Evolutionary conservation across 345 rosid genomes (phyloP).

Genomic region (Camelina neglecta): DNA sequence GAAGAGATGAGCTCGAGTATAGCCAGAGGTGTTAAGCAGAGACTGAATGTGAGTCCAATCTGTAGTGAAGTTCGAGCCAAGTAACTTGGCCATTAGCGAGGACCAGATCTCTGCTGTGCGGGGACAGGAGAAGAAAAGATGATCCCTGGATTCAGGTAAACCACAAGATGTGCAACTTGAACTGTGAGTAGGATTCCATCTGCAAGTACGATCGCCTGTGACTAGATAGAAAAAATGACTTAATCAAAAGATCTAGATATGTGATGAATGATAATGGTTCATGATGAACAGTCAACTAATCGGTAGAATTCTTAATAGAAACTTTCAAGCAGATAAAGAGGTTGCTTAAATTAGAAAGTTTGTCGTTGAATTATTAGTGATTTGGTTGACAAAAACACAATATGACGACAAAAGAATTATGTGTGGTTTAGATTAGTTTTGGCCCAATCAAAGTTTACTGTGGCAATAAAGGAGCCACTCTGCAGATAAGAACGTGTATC

Average conservation of each 20-base stretch:
- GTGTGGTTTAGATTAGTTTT: constrained; percentile 7
- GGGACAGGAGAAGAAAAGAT: no score
- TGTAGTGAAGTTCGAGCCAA: no score
- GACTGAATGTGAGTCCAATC: no score
- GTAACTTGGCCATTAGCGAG: no score
- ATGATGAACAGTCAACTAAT: neutral
- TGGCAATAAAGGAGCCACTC: neutral
- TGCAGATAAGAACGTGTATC: constrained; percentile 10
- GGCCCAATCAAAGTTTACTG: neutral
- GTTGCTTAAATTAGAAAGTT: constrained; percentile 9
- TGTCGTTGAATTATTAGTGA: constrained; percentile 15
- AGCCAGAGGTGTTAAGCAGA: no score
- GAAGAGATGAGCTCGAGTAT: no score
- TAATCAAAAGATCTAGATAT: neutral
- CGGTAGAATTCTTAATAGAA: neutral
- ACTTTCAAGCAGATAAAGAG: neutral
- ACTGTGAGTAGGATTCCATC: no score
- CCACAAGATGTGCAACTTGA: no score
- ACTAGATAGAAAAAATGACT: neutral
- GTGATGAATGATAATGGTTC: neutral
- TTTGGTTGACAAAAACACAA: neutral
- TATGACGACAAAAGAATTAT: neutral
- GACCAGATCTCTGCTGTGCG: no score
- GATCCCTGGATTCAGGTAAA: no score
- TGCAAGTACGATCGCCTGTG: no score